A percentile compares a stretch with the other conserved stretches of the same genome.
These are phyloP conservation scores for Candida mesenterica DNA, from an alignment of 1,139 yeast species.

Conservation along the genomic window DNA sequence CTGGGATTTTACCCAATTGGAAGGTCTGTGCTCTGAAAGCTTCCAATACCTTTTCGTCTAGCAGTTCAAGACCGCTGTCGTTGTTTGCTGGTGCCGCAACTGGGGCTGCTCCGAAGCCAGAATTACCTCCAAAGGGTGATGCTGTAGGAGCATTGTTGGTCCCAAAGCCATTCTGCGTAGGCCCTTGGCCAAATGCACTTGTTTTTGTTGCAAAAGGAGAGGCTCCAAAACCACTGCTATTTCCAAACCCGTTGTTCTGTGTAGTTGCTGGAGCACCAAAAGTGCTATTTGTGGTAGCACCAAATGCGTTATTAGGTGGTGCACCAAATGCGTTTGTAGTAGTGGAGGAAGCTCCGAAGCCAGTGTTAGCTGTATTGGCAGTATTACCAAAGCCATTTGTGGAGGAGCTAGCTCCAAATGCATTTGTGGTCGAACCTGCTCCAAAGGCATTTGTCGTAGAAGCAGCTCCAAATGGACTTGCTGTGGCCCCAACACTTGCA, in stretches of 20 bases:
- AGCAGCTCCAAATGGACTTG: slow-evolving; percentile 13
- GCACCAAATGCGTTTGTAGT: slow-evolving; percentile 6
- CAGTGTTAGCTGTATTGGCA: slow-evolving; percentile 9
- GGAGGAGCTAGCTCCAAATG: slow-evolving; percentile 9
- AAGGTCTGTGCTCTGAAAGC: slow-evolving; percentile 56
- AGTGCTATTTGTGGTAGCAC: too few species aligned
- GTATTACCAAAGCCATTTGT: slow-evolving; percentile 3
- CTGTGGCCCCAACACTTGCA: slow-evolving; percentile 3
- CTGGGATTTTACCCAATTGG: slow-evolving; percentile 71
- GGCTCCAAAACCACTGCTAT: background rate
- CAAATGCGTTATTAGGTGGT: too few species aligned
- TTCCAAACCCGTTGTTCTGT: background rate
- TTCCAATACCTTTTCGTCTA: slow-evolving; percentile 41
- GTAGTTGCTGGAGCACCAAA: too few species aligned
- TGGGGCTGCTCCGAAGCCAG: slow-evolving; percentile 3
- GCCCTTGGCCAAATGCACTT: slow-evolving; percentile 1
- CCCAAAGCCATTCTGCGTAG: slow-evolving; percentile 9
- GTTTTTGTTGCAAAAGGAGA: slow-evolving; percentile 2
- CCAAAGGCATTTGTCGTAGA: slow-evolving; percentile 7
- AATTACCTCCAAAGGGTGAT: slow-evolving; percentile 11
- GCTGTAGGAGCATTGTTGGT: background rate
- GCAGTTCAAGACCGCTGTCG: slow-evolving; percentile 23
- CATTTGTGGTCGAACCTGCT: background rate
- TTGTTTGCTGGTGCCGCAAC: background rate
- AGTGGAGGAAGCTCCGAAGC: slow-evolving; percentile 8